Evolutionary conservation across 768 basidiomycete genomes (phyloP).

Genomic region (Leccinellum luteum): DNA sequence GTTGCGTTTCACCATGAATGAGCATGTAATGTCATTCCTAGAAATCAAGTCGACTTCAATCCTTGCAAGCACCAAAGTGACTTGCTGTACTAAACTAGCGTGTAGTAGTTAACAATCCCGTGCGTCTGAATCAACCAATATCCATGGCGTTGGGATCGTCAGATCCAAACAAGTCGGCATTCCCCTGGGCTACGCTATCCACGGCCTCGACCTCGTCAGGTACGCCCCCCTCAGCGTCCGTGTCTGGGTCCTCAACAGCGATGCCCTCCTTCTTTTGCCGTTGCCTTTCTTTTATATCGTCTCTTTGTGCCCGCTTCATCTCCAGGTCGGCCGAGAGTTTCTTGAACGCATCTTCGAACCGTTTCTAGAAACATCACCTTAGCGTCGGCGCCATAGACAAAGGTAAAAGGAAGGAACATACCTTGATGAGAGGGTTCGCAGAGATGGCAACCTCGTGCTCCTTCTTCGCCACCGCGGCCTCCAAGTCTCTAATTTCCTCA

Average conservation of each 20-base stretch:
- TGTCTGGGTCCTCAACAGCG: conserved; percentile 36
- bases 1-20: conserved; percentile 38
- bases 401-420: conserved; percentile 24
- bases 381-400: neutral
- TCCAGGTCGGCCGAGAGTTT: conserved; percentile 86
- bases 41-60: neutral
- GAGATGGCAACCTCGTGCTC: conserved; percentile 77
- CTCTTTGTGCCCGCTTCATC: conserved; percentile 75
- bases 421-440: conserved; percentile 85
- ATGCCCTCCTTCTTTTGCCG: conserved; percentile 70
- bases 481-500: conserved; percentile 87
- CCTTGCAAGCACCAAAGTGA: too few species aligned
- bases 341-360: conserved; percentile 89
- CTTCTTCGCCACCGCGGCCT: conserved; percentile 86
- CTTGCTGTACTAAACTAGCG: too few species aligned
- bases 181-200: conserved; percentile 19
- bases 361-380: conserved; percentile 52
- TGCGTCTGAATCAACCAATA: conserved; percentile 22
- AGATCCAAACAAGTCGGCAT: conserved; percentile 46
- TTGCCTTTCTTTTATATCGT: conserved; percentile 75
- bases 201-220: conserved; percentile 36
- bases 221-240: conserved; percentile 37
- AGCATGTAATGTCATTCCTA: neutral
- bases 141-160: conserved; percentile 41
- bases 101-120: neutral